Evolutionary conservation across 1,284 basidiomycete genomes (phyloP).

Genomic region (Cutaneotrichosporon spelunceum): DNA sequence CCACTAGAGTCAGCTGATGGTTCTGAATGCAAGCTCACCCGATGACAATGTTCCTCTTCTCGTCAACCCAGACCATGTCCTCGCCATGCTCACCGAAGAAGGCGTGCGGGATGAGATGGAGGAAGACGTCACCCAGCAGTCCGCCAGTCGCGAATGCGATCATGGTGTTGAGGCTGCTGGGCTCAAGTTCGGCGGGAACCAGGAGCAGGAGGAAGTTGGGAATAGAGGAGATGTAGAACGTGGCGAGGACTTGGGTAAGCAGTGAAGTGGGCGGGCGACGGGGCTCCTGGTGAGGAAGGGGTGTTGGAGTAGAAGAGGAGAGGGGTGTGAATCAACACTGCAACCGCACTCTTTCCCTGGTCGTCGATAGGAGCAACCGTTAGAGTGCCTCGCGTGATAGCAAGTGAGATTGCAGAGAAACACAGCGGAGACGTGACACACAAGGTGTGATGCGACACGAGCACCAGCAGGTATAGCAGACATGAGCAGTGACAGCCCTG

Average conservation of each 20-base stretch:
- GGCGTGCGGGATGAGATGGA: conserved; percentile 81
- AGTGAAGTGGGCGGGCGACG: neutral
- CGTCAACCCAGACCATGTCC: conserved; percentile 72
- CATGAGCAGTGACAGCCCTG: too few species aligned
- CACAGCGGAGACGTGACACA: too few species aligned
- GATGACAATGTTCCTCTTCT: conserved; percentile 81
- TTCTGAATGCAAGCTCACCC: conserved; percentile 54
- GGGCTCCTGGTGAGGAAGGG: neutral
- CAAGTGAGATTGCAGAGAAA: too few species aligned
- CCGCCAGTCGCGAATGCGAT: conserved; percentile 67
- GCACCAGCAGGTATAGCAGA: too few species aligned
- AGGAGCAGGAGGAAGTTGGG: conserved; percentile 89
- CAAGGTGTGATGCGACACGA: too few species aligned
- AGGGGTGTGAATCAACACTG: too few species aligned
- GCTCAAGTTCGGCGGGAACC: conserved; percentile 77
- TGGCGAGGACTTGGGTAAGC: conserved; percentile 63
- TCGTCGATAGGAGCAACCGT: too few species aligned
- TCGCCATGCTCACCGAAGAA: conserved; percentile 82
- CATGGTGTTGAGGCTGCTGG: conserved; percentile 82
- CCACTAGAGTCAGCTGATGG: conserved; percentile 54
- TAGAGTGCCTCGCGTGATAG: too few species aligned
- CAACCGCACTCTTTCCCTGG: too few species aligned
- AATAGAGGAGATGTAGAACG: conserved; percentile 88
- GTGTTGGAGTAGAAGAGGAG: too few species aligned
- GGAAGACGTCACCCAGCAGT: conserved; percentile 80